Evolutionary conservation across 768 basidiomycete genomes (phyloP), one percentile per base, ranked within the genome.

Genomic region (Tulasnella sp.): DNA sequence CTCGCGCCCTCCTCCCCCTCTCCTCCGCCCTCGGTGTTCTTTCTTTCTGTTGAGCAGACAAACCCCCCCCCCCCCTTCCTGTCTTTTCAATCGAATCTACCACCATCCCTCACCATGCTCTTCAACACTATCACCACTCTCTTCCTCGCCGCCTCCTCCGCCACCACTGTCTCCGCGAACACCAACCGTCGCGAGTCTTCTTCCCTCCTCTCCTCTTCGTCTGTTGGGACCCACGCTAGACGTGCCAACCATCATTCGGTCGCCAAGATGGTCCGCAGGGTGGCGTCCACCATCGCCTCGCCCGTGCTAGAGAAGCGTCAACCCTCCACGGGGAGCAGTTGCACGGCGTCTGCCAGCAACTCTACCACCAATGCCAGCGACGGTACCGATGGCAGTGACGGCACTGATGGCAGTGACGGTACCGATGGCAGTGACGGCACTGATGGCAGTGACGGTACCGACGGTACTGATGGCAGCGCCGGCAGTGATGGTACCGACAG

Each of bases 291-390:
- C 48, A 58, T 19, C 30, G 19, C 32, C 32, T 38, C 34, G 15
- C 34, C 34, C 34, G 47, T 29, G 24, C 56, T 58, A 42, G 47
- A 49, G 56, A 58, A 58, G 34, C 56, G 56, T 38, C 24, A n/a
- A 17, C 23, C 29, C 47, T 13, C 44, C 43, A 58, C 42, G 42
- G 1, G 23, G 7, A 58, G 30, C 24, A 26, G 19, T 2, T 58
- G 56, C 43, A 26, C 23, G n/a, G 47, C 38, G 5, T 23, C 19
- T n/a, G n/a, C n/a, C n/a, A n/a, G n/a, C 19, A 21, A n/a, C 47
- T 23, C 47, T 23, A 48, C 7, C 47, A 7, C 47, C 47, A 29
- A n/a, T n/a, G 5, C 47, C 47, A 48, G n/a, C 47, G 47, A 48
- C 47, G 47, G 47, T 48, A 7, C 21, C n/a, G 47, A n/a, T n/a